Conservation (phyloP, 2,329 filamentous ascomycete genomes). For the Trichocomaceae sp. region DNA sequence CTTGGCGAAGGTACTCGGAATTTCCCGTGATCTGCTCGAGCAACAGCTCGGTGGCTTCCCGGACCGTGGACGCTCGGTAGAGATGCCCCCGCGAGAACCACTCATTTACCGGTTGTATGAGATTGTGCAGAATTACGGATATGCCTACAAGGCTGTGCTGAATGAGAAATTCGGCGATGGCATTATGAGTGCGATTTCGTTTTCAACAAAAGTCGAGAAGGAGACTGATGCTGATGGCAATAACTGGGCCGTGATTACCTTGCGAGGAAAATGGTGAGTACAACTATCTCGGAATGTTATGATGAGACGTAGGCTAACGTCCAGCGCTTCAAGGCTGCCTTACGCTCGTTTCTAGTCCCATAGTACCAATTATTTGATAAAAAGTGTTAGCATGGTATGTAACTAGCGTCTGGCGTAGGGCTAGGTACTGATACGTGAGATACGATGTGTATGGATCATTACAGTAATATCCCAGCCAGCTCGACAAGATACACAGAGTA, state of each 20-base stretch:
- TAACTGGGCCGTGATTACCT: constrained; percentile 76
- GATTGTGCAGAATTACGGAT: constrained; percentile 94
- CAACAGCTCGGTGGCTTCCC: constrained; percentile 66
- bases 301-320: constrained; percentile 13
- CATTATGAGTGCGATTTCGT: constrained; percentile 94
- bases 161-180: constrained; percentile 94
- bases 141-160: constrained; percentile 88
- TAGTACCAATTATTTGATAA: too few species aligned
- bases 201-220: constrained; percentile 87
- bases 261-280: constrained; percentile 74
- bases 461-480: neutral
- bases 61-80: constrained; percentile 69
- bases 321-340: constrained; percentile 33
- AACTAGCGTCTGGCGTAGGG: neutral
- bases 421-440: neutral
- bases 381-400: neutral
- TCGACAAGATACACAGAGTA: neutral
- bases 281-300: neutral
- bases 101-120: constrained; percentile 88
- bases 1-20: constrained; percentile 59
- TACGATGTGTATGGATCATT: neutral
- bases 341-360: constrained; percentile 38
- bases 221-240: constrained; percentile 78
- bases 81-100: constrained; percentile 79
- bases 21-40: constrained; percentile 52